A percentile compares a stretch with the other conserved stretches of the same genome.
Conservation (phyloP, 306 rosid genomes). For the Albizia julibrissin region DNA sequence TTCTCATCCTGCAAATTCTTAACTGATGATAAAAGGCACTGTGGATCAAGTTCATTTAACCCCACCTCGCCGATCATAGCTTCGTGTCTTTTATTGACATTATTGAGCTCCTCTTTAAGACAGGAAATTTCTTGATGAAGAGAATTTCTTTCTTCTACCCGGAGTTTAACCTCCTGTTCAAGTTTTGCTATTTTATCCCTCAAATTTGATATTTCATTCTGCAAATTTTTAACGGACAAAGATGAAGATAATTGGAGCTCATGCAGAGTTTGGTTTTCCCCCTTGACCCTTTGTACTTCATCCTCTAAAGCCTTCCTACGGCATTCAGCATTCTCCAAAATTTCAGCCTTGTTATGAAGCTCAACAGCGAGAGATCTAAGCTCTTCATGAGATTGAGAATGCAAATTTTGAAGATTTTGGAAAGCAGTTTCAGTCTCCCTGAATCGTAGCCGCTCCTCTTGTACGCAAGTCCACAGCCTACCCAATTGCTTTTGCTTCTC, state of each 20-base stretch:
- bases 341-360: constrained; percentile 54
- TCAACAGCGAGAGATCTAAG: constrained; percentile 73
- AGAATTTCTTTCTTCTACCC: constrained; percentile 80
- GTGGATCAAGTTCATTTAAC: constrained; percentile 64
- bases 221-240: constrained; percentile 62
- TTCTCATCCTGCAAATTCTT: constrained; percentile 70
- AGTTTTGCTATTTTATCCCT: constrained; percentile 72
- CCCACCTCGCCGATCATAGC: constrained; percentile 62
- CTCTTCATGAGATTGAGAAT: constrained; percentile 87
- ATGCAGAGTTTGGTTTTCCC: constrained; percentile 69
- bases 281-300: constrained; percentile 62
- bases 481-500: constrained; percentile 92
- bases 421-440: constrained; percentile 95
- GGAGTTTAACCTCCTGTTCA: constrained; percentile 76
- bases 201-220: constrained; percentile 72
- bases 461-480: constrained; percentile 78
- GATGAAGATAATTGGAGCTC: constrained; percentile 75
- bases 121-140: constrained; percentile 93
- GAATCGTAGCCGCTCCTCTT: constrained; percentile 79
- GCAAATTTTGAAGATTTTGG: constrained; percentile 89
- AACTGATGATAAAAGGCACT: constrained; percentile 64
- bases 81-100: constrained; percentile 58
- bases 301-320: constrained; percentile 59
- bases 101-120: constrained; percentile 78
- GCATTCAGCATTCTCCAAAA: constrained; percentile 62